Base-by-base conservation (phyloP, 2,329 filamentous ascomycete genomes). In the Magnaporthales sp. region DNA sequence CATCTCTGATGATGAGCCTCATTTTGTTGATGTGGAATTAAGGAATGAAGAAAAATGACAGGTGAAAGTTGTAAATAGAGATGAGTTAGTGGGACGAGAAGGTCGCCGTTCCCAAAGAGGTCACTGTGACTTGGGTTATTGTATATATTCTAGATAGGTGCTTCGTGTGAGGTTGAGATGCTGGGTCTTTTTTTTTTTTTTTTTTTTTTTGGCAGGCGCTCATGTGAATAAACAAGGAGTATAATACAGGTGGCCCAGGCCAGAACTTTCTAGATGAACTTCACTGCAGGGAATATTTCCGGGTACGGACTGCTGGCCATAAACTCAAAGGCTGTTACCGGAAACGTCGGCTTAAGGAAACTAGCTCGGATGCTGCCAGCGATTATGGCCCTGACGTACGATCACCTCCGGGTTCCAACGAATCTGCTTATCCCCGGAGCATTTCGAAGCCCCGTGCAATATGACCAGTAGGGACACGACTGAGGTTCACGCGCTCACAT, bases 1-100 rank as follows among this genome's bases (percentile, higher is more conserved):
- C 82, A 72, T 91, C 86, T 74, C 88, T 83, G 73, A 92, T 87
- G 75, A 92, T 91, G 72, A 92, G 86, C 78, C 89, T 86, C 90
- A 90, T 92, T 68, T 68, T 74, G 72, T n/a, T 15, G 22, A n/a
- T 24, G 9, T 51, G 56, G 11, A 26, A 27, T 29, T 3, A n/a
- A 27, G 24, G 11, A 26, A 27, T 15, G 3, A 60, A 19, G 7
- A 13, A 29, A 27, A 60, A 19, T 15, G 22, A 24, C 9, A 60
- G 26, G 19, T 3, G 22, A 60, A 26, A 19, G 13, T 7, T 60
- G 56, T 27, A 26, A 27, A 10, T n/a, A 27, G 26, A 13, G 24
- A 60, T 3, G 56, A 27, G 56, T 15, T 60, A 13, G 27, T 60
- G 56, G 56, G 56, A 60, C 8, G 56, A 27, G 22, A 19, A 13